These are phyloP conservation scores for Nicotiana undulata DNA, from an alignment of 257 asterid species.

Conservation along the genomic window DNA sequence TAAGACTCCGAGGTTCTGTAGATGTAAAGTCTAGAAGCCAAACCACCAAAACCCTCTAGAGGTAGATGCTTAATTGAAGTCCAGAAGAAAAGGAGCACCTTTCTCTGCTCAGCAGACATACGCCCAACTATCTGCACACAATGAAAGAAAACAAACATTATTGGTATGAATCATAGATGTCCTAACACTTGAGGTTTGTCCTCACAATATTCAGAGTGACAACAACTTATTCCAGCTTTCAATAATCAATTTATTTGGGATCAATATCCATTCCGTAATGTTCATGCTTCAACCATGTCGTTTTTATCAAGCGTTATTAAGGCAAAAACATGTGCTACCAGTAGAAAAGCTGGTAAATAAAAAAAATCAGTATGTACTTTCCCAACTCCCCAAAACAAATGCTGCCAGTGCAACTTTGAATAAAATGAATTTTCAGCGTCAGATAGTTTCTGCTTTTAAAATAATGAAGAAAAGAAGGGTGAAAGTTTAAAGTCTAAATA, in stretches of 20 bases:
- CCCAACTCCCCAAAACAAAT: too few relatives aligned
- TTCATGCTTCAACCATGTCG: too few relatives aligned
- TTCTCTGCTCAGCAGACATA: constrained; percentile 72
- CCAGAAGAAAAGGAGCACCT: constrained; percentile 85
- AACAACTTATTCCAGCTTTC: too few relatives aligned
- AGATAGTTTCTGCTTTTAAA: too few relatives aligned
- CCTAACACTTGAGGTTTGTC: not conserved
- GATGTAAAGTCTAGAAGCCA: constrained; percentile 67
- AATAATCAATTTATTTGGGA: too few relatives aligned
- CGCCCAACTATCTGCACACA: constrained; percentile 43
- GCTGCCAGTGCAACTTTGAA: not conserved
- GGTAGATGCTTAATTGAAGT: constrained; percentile 82
- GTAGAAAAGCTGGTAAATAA: too few relatives aligned
- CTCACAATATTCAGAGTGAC: not conserved
- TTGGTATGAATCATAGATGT: not conserved
- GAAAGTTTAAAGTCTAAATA: not conserved
- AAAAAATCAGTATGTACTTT: too few relatives aligned
- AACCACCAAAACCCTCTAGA: constrained; percentile 72
- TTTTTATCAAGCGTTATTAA: too few relatives aligned
- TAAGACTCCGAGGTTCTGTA: constrained; percentile 37
- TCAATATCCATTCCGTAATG: too few relatives aligned
- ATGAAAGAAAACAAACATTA: not conserved
- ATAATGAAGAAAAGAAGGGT: not conserved
- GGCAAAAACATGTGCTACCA: too few relatives aligned
- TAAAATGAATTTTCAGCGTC: not conserved